phyloP scores from a whole-genome alignment of 345 rosid genomes.

The Draba incana region DNA sequence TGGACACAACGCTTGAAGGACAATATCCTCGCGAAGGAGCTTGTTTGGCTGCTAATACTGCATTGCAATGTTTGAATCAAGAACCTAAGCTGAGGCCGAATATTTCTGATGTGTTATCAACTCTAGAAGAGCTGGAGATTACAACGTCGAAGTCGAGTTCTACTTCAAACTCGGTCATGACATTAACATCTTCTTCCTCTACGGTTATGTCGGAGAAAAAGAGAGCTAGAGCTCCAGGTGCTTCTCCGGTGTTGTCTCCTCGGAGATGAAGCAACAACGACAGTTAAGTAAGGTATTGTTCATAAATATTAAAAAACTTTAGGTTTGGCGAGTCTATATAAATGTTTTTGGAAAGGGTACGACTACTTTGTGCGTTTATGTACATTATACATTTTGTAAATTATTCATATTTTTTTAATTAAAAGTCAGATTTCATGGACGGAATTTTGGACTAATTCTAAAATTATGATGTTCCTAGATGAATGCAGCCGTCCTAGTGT shows the following conservation, averaged over 20 bases:
- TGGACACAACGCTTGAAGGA: constrained; percentile 91
- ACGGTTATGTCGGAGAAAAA: not conserved
- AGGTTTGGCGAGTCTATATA: no score
- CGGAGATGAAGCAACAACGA: constrained; percentile 12
- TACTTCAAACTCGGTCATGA: constrained; percentile 26
- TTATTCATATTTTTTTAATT: no score
- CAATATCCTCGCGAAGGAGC: constrained; percentile 90
- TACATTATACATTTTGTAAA: no score
- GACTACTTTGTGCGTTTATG: no score
- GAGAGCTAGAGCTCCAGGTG: constrained; percentile 9
- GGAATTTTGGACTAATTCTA: no score
- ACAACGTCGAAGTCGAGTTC: constrained; percentile 7
- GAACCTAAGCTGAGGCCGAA: constrained; percentile 78
- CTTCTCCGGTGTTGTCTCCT: constrained; percentile 19
- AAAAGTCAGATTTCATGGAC: no score
- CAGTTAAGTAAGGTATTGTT: not conserved
- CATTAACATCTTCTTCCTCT: constrained; percentile 18
- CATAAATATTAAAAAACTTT: no score
- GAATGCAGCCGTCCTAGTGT: no score
- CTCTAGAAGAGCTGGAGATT: constrained; percentile 55
- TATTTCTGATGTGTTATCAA: constrained; percentile 74
- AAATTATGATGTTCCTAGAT: no score
- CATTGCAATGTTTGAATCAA: constrained; percentile 58
- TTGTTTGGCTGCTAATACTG: constrained; percentile 64
- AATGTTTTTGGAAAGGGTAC: no score